Evolutionary conservation across 208 protist species (phyloP), one percentile per base, ranked within the genome.

Genomic region (Strigomonas oncopelti): DNA sequence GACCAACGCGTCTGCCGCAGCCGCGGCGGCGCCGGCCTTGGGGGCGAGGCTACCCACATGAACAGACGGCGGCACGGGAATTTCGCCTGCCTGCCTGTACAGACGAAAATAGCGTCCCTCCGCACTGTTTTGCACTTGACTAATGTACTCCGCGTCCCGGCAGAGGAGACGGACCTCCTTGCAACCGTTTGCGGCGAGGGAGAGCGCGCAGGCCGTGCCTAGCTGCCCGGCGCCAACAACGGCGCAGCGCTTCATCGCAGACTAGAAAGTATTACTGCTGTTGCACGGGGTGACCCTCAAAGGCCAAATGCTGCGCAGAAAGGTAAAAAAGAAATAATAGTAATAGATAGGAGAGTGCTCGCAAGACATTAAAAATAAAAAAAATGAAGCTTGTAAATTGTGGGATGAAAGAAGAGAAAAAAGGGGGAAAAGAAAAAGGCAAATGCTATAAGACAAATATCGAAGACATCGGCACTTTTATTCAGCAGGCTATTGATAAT

Each of bases 141-240:
- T 14, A 48, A 48, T 48, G 42, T 48, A 48, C 42, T 48, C 42
- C 16, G 9, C 18, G 42, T 48, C 42, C 1, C 42, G 42, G 42
- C 42, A 48, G 1, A 48, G 42, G 16, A 48, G 42, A 20, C 42
- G 42, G 42, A 48, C 42, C 9, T 48, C 42, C 42, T 9, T 48
- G 42, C n/a, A 8, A 18, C 60, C n/a, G 34, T 64, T 64, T 9
- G 85, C 77, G 18, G 75, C 71, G 16, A 95, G 73, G 0, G 90
- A 77, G 13, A 92, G 74, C 0, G 84, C 79, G 56, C 87, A 92
- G 5, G 90, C 90, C 25, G 67, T 81, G 0, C 77, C 90, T 22
- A 93, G 24, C 66, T 92, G 81, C 0, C 90, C 90, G 0, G 77
- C 72, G 13, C 90, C 90, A 13, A 95, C 36, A 20, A 95, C 75